Conservation (phyloP, 768 basidiomycete species). For the Pisolithus tinctorius region DNA sequence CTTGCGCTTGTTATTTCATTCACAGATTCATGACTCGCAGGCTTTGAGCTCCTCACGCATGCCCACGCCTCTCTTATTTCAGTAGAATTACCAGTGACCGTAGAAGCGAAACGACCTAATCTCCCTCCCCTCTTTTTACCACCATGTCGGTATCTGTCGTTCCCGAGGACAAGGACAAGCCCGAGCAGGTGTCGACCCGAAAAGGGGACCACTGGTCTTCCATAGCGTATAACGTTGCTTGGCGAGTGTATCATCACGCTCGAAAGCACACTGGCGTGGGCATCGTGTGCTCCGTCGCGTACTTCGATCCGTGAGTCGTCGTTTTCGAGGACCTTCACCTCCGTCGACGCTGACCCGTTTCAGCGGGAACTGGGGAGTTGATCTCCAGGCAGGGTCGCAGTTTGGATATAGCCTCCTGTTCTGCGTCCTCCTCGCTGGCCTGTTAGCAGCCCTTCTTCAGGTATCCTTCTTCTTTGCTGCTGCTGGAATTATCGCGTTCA, state of each 20-base stretch:
- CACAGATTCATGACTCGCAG: no score
- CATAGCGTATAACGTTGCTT: constrained; percentile 16
- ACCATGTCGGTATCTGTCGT: constrained; percentile 11
- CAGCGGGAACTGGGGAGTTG: constrained; percentile 87
- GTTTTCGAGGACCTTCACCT: neutral
- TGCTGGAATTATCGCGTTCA: constrained; percentile 1
- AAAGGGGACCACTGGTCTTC: constrained; percentile 13
- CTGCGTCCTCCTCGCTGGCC: constrained; percentile 73
- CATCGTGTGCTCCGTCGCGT: constrained; percentile 82
- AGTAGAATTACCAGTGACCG: neutral
- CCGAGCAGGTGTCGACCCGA: neutral
- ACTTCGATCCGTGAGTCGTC: constrained; percentile 72
- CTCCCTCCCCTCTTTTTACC: neutral
- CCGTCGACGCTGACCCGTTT: neutral
- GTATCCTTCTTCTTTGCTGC: constrained; percentile 18
- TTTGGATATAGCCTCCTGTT: constrained; percentile 87
- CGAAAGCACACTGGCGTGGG: constrained; percentile 73
- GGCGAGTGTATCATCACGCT: constrained; percentile 41
- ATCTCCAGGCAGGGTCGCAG: constrained; percentile 78
- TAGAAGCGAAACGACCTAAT: neutral
- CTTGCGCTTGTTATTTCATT: no score
- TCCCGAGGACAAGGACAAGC: constrained; percentile 2
- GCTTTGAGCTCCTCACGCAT: neutral
- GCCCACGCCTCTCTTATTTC: constrained; percentile 3
- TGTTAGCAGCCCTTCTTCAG: constrained; percentile 82